A percentile compares a stretch with the other conserved stretches of the same genome.
phyloP scores from a whole-genome alignment of 1,284 basidiomycete species.

The Trametes hirsuta region DNA sequence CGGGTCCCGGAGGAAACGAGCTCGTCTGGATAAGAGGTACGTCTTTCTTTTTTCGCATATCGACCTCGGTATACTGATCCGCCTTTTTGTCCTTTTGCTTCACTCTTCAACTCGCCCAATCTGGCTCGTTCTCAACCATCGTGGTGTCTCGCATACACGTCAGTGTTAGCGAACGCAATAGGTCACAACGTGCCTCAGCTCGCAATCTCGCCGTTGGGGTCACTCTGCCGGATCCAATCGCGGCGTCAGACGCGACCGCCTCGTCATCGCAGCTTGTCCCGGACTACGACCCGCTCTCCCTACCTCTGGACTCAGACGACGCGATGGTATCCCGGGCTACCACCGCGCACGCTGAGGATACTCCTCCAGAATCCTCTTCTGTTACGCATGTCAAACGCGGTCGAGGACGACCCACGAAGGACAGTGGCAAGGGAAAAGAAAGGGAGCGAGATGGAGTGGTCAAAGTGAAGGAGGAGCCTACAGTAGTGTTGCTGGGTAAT shows the following conservation, averaged over 20 bases:
- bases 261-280: constrained; percentile 42
- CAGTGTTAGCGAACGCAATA: constrained; percentile 56
- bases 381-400: constrained; percentile 5
- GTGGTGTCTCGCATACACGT: constrained; percentile 10
- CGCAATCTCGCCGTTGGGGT: constrained; percentile 58
- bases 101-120: constrained; percentile 13
- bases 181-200: constrained; percentile 76
- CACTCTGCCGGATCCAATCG: constrained; percentile 43
- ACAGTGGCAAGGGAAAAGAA: constrained; percentile 72
- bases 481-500: constrained; percentile 29
- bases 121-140: neutral
- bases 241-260: constrained; percentile 37
- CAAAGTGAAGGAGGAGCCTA: constrained; percentile 75
- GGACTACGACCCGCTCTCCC: constrained; percentile 45
- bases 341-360: constrained; percentile 39
- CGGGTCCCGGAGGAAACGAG: constrained; percentile 70
- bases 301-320: constrained; percentile 53
- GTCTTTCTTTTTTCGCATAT: constrained; percentile 35
- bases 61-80: constrained; percentile 15
- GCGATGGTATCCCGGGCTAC: constrained; percentile 58
- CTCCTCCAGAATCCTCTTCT: constrained; percentile 12
- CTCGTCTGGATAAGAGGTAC: constrained; percentile 72
- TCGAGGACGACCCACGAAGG: constrained; percentile 30
- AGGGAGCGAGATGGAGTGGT: constrained; percentile 60
- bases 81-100: constrained; percentile 19